These are phyloP conservation scores for Wallacemonas sp. DNA, from an alignment of 208 protist species.

Conservation along the genomic window DNA sequence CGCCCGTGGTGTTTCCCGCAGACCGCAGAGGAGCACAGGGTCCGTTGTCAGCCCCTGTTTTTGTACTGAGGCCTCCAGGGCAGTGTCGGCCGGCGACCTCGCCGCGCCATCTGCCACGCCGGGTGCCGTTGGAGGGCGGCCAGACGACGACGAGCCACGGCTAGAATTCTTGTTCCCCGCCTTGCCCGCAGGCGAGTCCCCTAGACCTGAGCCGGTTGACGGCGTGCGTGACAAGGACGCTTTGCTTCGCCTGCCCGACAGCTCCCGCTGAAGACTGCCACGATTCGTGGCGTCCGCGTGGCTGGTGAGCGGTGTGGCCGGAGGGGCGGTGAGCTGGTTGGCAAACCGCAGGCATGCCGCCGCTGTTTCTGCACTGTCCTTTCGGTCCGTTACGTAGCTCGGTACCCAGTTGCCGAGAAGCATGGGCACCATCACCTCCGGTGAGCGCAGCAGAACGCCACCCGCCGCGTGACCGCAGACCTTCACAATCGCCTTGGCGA, in stretches of 20 bases:
- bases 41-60: neutral
- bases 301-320: neutral
- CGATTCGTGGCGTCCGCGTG: neutral
- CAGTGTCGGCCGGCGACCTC: no score
- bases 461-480: conserved; percentile 19
- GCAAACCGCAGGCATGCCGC: conserved; percentile 35
- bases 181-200: neutral
- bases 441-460: conserved; percentile 5
- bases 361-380: conserved; percentile 34
- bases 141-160: neutral
- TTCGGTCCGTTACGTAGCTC: conserved; percentile 45
- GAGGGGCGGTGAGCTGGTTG: conserved; percentile 14
- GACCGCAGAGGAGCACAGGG: neutral
- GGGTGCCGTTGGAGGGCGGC: no score
- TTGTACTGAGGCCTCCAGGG: no score
- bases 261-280: neutral
- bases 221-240: neutral
- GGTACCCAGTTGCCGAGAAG: conserved; percentile 82
- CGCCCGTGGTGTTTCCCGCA: neutral
- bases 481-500: conserved; percentile 87
- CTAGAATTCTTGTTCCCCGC: neutral
- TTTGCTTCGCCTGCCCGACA: neutral
- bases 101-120: neutral
- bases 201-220: neutral
- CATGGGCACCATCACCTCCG: conserved; percentile 53